Base-by-base conservation (phyloP, 2,329 filamentous ascomycete genomes). In the Botrytis hyacinthi region DNA sequence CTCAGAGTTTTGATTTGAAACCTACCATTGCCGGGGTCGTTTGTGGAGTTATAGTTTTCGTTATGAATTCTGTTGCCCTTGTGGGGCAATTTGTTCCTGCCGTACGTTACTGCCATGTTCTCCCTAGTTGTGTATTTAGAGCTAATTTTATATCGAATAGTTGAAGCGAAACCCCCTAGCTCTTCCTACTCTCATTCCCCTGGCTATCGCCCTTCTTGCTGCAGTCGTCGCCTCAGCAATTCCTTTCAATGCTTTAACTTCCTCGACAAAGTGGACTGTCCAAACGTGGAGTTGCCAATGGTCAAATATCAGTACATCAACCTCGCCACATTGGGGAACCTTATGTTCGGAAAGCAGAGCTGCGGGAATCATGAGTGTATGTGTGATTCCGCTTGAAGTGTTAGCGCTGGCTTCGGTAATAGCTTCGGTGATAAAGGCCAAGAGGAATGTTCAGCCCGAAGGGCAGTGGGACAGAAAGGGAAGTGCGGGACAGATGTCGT, bases 261-360 rank as follows among this genome's bases (percentile, higher is more conserved):
- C 88, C 5, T 81, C 81, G 22, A 83, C 83, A 14, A 82, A 83
- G 74, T 87, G 89, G 78, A 88, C 87, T 10, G 81, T 91, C 18
- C 84, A 90, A 78, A 89, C 87, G 80, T 91, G 89, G 89, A 87
- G 85, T 59, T 91, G 89, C 80, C 87, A 87, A 75, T 91, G 89
- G 89, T 81, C 82, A 14, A 78, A 83, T 35, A 82, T 90, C n/a
- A 80, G 81, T 74, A 89, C 90, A 87, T 77, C 78, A 26, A 79
- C 82, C 51, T 81, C 85, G 75, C 88, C 89, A 44, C 83, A 88
- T 78, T 91, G 89, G 78, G 84, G 83, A 26, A 85, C 84, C 0
- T 81, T 91, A 68, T 91, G 89, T 81, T 83, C 81, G 74, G 85
- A 90, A 81, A 88, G 85, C 81, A 84, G 84, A 78, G 86, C 85